A percentile compares a stretch with the other conserved stretches of the same genome.
Evolutionary conservation across 768 basidiomycete genomes (phyloP).

Genomic region (Mycena crocata): DNA sequence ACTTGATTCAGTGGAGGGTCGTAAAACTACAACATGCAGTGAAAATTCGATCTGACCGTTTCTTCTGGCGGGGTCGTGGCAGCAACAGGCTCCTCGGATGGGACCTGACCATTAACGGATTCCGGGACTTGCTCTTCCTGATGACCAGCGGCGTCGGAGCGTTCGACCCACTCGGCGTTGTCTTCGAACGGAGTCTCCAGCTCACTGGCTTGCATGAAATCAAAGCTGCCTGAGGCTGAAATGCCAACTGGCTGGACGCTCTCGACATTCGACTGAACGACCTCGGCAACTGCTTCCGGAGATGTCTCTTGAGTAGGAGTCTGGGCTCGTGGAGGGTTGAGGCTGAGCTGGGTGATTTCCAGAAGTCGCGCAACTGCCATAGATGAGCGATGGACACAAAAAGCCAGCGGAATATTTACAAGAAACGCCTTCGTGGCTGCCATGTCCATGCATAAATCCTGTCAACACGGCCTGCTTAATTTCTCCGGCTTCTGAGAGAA

Average conservation of each 20-base stretch:
- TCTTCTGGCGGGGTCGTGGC: slow-evolving; percentile 22
- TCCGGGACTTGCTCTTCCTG: slow-evolving; percentile 42
- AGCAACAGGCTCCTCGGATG: slow-evolving; percentile 31
- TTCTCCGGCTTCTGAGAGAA: slow-evolving; percentile 68
- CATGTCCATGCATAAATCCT: slow-evolving; percentile 67
- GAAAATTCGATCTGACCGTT: slow-evolving; percentile 28
- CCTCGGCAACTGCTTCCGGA: slow-evolving; percentile 37
- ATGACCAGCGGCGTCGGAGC: slow-evolving; percentile 49
- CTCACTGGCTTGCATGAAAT: slow-evolving; percentile 87
- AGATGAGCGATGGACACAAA: slow-evolving; percentile 25
- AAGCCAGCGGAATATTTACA: slow-evolving; percentile 57
- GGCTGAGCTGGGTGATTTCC: slow-evolving; percentile 65
- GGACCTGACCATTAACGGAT: slow-evolving; percentile 46
- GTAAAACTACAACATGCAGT: slow-evolving; percentile 6
- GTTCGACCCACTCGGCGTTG: slow-evolving; percentile 67
- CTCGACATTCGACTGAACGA: slow-evolving; percentile 48
- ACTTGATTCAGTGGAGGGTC: slow-evolving; percentile 30
- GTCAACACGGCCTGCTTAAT: slow-evolving; percentile 62
- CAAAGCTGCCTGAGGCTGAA: slow-evolving; percentile 67
- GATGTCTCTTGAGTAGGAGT: slow-evolving; percentile 52
- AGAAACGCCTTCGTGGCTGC: slow-evolving; percentile 70
- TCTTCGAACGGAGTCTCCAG: slow-evolving; percentile 70
- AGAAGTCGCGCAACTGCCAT: slow-evolving; percentile 68
- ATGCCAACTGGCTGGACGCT: slow-evolving; percentile 54
- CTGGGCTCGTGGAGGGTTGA: slow-evolving; percentile 60